These are phyloP conservation scores for Clavariopsis aquatica DNA, from an alignment of 495 filamentous ascomycete genomes.

Conservation along the genomic window DNA sequence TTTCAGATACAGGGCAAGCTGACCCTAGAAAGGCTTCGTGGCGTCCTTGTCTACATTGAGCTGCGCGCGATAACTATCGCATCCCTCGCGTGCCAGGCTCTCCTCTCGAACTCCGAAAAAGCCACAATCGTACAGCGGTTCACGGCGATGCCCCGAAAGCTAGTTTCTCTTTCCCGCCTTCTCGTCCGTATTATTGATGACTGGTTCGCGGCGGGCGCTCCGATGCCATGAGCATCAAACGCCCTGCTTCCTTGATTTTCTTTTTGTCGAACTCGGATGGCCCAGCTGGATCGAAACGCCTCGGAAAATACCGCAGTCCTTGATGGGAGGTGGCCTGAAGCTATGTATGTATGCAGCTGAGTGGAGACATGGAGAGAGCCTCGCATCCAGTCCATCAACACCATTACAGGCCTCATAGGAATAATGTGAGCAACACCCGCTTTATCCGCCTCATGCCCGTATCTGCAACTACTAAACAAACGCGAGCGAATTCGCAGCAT, in stretches of 20 bases:
- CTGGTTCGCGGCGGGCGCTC: neutral
- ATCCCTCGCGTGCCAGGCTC: neutral
- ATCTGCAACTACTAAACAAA: neutral
- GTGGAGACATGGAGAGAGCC: neutral
- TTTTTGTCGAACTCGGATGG: neutral
- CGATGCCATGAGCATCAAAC: neutral
- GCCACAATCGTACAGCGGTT: neutral
- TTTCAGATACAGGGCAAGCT: neutral
- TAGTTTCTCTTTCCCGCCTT: neutral
- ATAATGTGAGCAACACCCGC: neutral
- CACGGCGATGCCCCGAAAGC: neutral
- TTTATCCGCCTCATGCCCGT: slow-evolving; percentile 6
- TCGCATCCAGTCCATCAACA: neutral
- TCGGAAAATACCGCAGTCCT: neutral
- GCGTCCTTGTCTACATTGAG: neutral
- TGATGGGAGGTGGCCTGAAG: neutral
- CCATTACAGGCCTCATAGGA: neutral
- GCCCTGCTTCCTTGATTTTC: neutral
- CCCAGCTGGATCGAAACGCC: neutral
- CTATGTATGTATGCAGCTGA: neutral
- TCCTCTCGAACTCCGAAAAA: slow-evolving; percentile 1
- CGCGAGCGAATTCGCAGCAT: neutral
- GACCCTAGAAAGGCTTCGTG: neutral
- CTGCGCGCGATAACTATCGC: neutral
- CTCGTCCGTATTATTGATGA: neutral